Percentiles rank a stretch among this genome's conserved stretches.
Evolutionary conservation across 2,329 filamentous ascomycete genomes (phyloP).

Genomic region (Teratosphaeria destructans): DNA sequence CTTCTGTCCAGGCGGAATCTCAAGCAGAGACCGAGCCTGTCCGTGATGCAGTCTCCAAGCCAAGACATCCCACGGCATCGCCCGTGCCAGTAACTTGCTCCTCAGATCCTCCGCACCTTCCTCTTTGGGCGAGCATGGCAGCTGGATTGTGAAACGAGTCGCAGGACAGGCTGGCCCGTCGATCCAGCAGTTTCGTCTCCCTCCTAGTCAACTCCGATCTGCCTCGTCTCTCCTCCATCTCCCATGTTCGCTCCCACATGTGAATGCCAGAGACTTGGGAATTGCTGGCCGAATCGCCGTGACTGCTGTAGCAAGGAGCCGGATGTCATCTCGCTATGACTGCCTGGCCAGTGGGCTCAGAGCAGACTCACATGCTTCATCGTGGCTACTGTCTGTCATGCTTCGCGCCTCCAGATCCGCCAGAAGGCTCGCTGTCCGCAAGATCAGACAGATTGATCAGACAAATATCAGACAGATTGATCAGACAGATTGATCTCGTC

Average conservation of each 20-base stretch:
- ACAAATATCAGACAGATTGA: neutral
- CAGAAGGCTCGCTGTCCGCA: neutral
- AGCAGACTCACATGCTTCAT: no score
- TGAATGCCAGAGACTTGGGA: no score
- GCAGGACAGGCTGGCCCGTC: neutral
- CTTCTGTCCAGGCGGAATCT: no score
- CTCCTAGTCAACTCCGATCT: neutral
- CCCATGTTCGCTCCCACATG: no score
- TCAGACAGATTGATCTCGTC: neutral
- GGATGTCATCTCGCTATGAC: no score
- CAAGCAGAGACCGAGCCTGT: neutral
- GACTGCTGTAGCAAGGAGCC: no score
- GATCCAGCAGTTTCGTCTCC: neutral
- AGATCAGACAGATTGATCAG: neutral
- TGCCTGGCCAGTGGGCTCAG: no score
- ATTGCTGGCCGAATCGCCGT: no score
- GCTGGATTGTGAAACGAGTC: neutral
- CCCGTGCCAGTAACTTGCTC: neutral
- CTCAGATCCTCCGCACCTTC: neutral
- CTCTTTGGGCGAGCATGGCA: neutral
- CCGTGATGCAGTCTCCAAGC: neutral
- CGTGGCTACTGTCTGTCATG: neutral
- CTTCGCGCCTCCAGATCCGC: neutral
- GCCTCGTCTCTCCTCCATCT: neutral
- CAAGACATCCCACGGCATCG: neutral